Evolutionary conservation across 2,329 filamentous ascomycete genomes (phyloP).

Genomic region (Colletotrichum horii): DNA sequence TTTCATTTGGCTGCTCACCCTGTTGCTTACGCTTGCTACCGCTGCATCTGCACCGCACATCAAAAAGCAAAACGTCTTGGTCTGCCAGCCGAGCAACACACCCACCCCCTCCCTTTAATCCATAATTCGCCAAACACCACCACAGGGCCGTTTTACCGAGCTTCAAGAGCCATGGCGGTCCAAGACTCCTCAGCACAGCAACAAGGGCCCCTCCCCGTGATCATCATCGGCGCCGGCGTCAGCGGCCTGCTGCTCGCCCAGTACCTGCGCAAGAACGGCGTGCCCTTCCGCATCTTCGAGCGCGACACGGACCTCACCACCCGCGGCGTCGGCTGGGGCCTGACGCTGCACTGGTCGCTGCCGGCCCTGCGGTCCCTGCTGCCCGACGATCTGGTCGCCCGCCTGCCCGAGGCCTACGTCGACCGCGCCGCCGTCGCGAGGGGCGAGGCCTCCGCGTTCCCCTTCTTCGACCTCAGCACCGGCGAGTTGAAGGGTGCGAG

Average conservation of each 20-base stretch:
- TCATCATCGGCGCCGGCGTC: constrained; percentile 43
- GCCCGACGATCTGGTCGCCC: constrained; percentile 47
- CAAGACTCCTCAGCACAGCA: not conserved
- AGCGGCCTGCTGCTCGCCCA: constrained; percentile 43
- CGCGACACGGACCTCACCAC: constrained; percentile 51
- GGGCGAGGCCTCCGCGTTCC: constrained; percentile 53
- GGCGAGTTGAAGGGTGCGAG: constrained; percentile 45
- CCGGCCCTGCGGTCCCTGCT: constrained; percentile 56
- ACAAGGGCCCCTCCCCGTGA: constrained; percentile 26
- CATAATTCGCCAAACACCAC: not conserved
- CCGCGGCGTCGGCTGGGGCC: constrained; percentile 63
- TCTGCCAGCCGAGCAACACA: not conserved
- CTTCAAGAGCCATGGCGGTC: not conserved
- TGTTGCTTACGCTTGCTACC: not conserved
- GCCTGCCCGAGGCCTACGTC: constrained; percentile 57
- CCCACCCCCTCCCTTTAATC: not conserved
- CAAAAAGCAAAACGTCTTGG: not conserved
- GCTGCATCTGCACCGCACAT: not conserved
- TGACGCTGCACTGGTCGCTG: constrained; percentile 69
- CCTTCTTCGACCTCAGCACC: constrained; percentile 60
- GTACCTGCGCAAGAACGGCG: constrained; percentile 31
- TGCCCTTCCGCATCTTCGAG: constrained; percentile 57
- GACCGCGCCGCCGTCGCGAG: constrained; percentile 53
- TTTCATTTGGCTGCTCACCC: not conserved
- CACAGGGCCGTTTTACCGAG: not conserved